Evolutionary conservation across 2,329 filamentous ascomycete species (phyloP).

Genomic region (Pyrenophora seminiperda): DNA sequence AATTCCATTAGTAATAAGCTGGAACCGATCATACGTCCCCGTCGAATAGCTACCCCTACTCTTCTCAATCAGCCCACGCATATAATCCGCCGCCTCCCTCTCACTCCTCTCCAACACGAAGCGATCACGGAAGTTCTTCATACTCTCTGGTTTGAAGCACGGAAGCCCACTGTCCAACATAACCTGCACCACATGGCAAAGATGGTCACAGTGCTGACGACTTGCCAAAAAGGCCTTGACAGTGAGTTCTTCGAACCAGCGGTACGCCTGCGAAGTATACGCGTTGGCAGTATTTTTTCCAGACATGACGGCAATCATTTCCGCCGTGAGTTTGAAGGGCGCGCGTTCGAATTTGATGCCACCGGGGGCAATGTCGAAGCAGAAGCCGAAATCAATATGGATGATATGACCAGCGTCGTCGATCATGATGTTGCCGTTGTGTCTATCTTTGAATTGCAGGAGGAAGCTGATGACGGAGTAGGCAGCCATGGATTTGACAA

Average conservation of each 20-base stretch:
- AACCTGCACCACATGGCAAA: constrained; percentile 85
- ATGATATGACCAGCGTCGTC: constrained; percentile 86
- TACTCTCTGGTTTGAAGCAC: constrained; percentile 96
- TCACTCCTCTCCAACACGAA: constrained; percentile 93
- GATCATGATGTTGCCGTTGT: constrained; percentile 85
- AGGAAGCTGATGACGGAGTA: constrained; percentile 97
- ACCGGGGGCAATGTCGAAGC: constrained; percentile 96
- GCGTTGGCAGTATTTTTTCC: constrained; percentile 58
- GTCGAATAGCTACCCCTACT: constrained; percentile 91
- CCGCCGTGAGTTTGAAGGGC: constrained; percentile 94
- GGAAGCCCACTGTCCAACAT: constrained; percentile 97
- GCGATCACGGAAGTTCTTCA: constrained; percentile 87
- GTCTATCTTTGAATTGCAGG: constrained; percentile 95
- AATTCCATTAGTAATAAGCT: constrained; percentile 95
- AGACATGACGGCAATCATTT: constrained; percentile 99
- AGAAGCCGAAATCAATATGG: constrained; percentile 96
- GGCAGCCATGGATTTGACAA: constrained; percentile 98
- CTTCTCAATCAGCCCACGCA: constrained; percentile 85
- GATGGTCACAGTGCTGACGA: constrained; percentile 83
- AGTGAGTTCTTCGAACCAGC: constrained; percentile 94
- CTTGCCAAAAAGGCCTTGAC: constrained; percentile 93
- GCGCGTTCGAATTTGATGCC: constrained; percentile 97
- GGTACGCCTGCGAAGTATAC: constrained; percentile 79
- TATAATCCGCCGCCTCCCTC: constrained; percentile 91
- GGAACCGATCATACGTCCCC: constrained; percentile 96